A percentile compares a stretch with the other conserved stretches of the same genome.
These are phyloP conservation scores for Colletotrichum sp. DNA, from an alignment of 2,329 filamentous ascomycete genomes.

Conservation along the genomic window DNA sequence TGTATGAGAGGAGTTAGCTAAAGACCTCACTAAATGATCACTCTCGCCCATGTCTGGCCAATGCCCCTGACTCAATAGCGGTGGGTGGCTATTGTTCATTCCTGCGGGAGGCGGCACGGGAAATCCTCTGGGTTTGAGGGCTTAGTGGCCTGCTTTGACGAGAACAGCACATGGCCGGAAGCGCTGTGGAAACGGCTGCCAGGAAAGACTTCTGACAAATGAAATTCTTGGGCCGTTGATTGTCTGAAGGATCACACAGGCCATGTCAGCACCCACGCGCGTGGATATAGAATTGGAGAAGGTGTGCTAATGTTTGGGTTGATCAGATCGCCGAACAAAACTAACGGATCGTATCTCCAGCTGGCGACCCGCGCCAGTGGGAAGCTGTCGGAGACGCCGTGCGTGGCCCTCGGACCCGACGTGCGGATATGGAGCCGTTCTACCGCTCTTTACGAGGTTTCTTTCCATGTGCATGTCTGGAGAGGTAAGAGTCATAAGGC, in stretches of 20 bases:
- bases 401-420: neutral
- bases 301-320: neutral
- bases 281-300: neutral
- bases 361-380: neutral
- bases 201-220: neutral
- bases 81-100: neutral
- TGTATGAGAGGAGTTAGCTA: neutral
- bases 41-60: neutral
- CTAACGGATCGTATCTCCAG: neutral
- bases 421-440: neutral
- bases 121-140: neutral
- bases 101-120: neutral
- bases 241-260: neutral
- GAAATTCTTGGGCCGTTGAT: neutral
- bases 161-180: neutral
- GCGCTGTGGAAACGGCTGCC: neutral
- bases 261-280: neutral
- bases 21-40: neutral
- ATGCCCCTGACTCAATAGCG: neutral
- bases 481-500: neutral
- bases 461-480: neutral
- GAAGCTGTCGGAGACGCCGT: slow-evolving; percentile 6
- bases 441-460: neutral
- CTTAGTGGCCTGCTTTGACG: neutral
- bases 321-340: neutral